Evolutionary conservation across 495 filamentous ascomycete species (phyloP).

Genomic region (Neurospora sp.): DNA sequence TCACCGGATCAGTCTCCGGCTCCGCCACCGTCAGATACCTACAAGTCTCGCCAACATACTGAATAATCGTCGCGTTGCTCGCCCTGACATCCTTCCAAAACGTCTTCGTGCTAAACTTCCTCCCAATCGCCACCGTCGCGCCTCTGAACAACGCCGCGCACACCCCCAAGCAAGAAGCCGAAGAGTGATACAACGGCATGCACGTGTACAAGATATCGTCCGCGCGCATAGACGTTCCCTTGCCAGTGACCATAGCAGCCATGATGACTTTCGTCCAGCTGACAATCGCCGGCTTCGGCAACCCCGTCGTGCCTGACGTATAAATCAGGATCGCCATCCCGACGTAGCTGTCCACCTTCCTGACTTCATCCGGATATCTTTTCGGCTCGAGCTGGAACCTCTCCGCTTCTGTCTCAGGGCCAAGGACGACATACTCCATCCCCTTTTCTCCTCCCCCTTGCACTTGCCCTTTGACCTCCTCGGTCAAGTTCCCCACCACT

Average conservation of each 20-base stretch:
- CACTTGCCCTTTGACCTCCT: conserved; percentile 29
- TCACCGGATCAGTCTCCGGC: conserved; percentile 51
- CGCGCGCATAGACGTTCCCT: conserved; percentile 43
- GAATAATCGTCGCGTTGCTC: conserved; percentile 67
- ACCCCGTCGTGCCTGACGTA: conserved; percentile 79
- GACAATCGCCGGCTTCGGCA: conserved; percentile 84
- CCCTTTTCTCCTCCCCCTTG: conserved; percentile 1
- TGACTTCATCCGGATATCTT: conserved; percentile 51
- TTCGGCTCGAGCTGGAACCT: conserved; percentile 39
- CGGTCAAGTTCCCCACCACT: conserved; percentile 35
- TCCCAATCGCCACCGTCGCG: conserved; percentile 61
- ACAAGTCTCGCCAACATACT: conserved; percentile 93
- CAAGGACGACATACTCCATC: conserved; percentile 51
- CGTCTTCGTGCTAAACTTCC: conserved; percentile 67
- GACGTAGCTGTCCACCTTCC: conserved; percentile 40
- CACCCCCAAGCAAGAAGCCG: conserved; percentile 63
- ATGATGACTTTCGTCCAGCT: conserved; percentile 59
- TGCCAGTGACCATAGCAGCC: conserved; percentile 41
- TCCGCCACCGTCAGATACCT: conserved; percentile 76
- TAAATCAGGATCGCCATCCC: conserved; percentile 73
- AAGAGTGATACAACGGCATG: conserved; percentile 92
- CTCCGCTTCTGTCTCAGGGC: conserved; percentile 48
- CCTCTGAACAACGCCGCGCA: conserved; percentile 45
- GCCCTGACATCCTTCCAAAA: conserved; percentile 75
- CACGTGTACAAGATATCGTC: conserved; percentile 74